These are phyloP conservation scores for Prunus dulcis DNA, from an alignment of 306 rosid species.

Conservation along the genomic window DNA sequence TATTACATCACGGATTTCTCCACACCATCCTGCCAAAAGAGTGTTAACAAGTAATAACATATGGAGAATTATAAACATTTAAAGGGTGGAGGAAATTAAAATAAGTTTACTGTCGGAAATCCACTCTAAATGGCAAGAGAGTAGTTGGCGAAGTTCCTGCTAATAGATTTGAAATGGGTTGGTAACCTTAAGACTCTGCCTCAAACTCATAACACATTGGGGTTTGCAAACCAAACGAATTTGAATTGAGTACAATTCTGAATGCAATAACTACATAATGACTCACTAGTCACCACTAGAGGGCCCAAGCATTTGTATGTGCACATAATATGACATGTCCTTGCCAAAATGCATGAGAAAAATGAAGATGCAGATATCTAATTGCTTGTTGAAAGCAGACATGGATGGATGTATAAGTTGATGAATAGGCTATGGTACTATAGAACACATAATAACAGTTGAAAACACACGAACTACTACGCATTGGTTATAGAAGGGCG, in stretches of 20 bases:
- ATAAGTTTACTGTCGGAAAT: neutral
- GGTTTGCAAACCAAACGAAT: neutral
- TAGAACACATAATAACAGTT: neutral
- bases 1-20: conserved; percentile 95
- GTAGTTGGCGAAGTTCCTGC: neutral
- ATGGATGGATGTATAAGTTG: no score
- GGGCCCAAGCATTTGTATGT: neutral
- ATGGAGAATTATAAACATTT: neutral
- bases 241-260: neutral
- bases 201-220: neutral
- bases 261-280: neutral
- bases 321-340: neutral
- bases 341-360: neutral
- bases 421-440: neutral
- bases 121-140: neutral
- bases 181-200: neutral
- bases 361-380: neutral
- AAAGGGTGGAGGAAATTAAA: neutral
- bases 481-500: neutral
- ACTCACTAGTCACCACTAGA: neutral
- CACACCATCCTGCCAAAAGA: conserved; percentile 85
- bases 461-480: neutral
- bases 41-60: neutral
- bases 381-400: neutral
- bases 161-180: neutral